These are phyloP conservation scores for Cladosporium sp. DNA, from an alignment of 2,329 filamentous ascomycete genomes.

Conservation along the genomic window DNA sequence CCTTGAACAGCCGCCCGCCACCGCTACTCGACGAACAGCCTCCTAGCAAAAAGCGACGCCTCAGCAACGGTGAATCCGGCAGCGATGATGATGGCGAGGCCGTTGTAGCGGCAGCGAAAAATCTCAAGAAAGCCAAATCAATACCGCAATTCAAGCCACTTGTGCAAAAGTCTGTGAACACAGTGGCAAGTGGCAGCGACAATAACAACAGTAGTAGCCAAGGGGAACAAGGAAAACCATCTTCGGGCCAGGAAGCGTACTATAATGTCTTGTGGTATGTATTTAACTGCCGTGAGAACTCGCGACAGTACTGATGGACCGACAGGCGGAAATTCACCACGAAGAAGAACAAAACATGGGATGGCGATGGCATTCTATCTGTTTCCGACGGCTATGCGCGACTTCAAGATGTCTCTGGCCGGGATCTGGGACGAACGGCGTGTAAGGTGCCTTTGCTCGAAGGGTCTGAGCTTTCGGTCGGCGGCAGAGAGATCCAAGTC, in stretches of 20 bases:
- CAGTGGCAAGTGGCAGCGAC: slow-evolving; percentile 23
- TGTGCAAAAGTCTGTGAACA: slow-evolving; percentile 27
- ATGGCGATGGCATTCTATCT: slow-evolving; percentile 63
- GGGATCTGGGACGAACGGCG: slow-evolving; percentile 55
- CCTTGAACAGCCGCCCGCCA: neutral
- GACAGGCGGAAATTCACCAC: slow-evolving; percentile 61
- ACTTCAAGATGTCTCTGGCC: slow-evolving; percentile 59
- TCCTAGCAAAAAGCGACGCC: slow-evolving; percentile 39
- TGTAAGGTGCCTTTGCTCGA: slow-evolving; percentile 54
- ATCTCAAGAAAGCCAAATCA: slow-evolving; percentile 28
- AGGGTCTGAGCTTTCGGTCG: slow-evolving; percentile 57
- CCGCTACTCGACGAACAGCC: slow-evolving; percentile 25
- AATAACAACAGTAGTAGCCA: slow-evolving; percentile 13
- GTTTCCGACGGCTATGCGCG: slow-evolving; percentile 54
- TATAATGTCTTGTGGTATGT: slow-evolving; percentile 41
- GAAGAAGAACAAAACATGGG: slow-evolving; percentile 75
- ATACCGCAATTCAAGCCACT: slow-evolving; percentile 20
- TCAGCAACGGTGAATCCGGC: slow-evolving; percentile 23
- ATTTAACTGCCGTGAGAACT: neutral
- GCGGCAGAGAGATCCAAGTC: slow-evolving; percentile 65
- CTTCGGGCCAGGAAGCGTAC: slow-evolving; percentile 32
- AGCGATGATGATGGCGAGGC: slow-evolving; percentile 26
- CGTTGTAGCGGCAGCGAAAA: slow-evolving; percentile 23
- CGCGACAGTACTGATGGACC: neutral
- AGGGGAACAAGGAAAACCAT: slow-evolving; percentile 3